Conservation (phyloP, 495 filamentous ascomycete genomes). For the Thermothielavioides terrestris region DNA sequence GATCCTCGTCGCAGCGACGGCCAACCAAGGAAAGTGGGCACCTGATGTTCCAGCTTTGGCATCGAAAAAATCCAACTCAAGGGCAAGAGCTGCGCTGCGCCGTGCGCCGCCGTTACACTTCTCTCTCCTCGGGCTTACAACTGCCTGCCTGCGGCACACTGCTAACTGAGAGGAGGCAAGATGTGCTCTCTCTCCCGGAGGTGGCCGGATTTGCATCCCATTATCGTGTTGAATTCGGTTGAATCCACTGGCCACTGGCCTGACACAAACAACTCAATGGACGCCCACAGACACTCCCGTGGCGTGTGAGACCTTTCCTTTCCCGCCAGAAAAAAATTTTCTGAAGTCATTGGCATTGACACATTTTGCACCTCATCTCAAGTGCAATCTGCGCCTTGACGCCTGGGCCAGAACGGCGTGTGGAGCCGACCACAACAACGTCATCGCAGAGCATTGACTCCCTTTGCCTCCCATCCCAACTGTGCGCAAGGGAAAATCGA, state of each 20-base stretch:
- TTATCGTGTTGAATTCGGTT: no score
- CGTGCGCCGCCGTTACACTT: neutral
- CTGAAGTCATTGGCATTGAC: neutral
- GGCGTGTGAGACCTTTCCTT: neutral
- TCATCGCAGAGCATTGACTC: neutral
- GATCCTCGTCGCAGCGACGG: conserved; percentile 1
- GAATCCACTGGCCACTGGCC: neutral
- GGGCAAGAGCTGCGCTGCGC: neutral
- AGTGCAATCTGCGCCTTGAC: conserved; percentile 6
- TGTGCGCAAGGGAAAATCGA: neutral
- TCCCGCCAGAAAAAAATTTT: neutral
- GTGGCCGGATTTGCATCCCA: neutral
- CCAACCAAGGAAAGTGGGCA: neutral
- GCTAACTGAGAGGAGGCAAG: neutral
- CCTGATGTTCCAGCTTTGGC: neutral
- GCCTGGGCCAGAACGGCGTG: neutral
- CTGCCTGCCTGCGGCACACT: neutral
- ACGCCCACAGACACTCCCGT: neutral
- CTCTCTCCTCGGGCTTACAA: no score
- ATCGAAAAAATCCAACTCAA: conserved; percentile 3
- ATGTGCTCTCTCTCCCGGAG: no score
- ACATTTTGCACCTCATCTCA: conserved; percentile 5
- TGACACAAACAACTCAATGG: neutral
- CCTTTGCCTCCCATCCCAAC: neutral
- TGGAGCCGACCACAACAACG: neutral